Percentiles rank a stretch among this genome's conserved stretches.
These are phyloP conservation scores for Ocimum tenuiflorum DNA, from an alignment of 257 asterid genomes.

Conservation along the genomic window DNA sequence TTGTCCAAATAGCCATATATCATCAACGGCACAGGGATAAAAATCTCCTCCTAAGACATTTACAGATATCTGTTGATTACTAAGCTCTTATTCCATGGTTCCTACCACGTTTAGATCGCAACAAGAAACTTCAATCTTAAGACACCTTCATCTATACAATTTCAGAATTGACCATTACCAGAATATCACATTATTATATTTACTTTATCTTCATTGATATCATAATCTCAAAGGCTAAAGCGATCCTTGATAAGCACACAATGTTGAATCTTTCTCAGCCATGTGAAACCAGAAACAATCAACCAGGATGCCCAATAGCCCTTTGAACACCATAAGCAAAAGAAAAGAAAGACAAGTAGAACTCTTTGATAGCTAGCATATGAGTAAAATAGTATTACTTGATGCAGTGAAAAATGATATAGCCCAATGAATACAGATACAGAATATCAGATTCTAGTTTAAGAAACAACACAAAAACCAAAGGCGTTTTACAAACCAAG, in stretches of 20 bases:
- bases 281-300: background rate
- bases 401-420: background rate
- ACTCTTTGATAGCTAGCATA: background rate
- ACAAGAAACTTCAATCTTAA: background rate
- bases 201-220: background rate
- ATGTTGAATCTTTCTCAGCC: background rate
- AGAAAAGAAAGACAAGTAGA: background rate
- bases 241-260: too few relatives aligned
- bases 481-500: slow-evolving; percentile 5
- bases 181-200: background rate
- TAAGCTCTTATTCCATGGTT: background rate
- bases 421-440: background rate
- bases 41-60: background rate
- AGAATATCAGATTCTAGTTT: background rate
- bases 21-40: background rate
- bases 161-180: background rate
- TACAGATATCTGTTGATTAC: background rate
- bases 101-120: background rate
- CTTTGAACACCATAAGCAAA: slow-evolving; percentile 1
- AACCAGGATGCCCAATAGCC: background rate
- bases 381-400: background rate
- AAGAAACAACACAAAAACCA: background rate
- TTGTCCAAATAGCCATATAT: background rate
- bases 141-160: background rate
- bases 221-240: background rate